Conservation (phyloP, 2,329 filamentous ascomycete genomes). For the Penicillium palitans region DNA sequence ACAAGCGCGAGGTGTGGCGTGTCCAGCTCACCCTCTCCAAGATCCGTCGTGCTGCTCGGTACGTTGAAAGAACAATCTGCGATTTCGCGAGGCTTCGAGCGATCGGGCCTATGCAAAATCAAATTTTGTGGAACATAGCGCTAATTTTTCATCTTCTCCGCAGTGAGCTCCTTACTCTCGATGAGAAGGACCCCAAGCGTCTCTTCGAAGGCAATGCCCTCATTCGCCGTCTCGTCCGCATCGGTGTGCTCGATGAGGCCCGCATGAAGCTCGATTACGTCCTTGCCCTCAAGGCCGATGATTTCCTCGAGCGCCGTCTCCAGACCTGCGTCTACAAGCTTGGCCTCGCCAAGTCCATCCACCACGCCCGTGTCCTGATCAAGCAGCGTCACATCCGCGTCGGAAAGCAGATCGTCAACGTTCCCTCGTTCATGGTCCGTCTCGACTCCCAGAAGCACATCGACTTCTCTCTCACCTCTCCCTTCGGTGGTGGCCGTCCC, state of each 20-base stretch:
- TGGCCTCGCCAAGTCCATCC: constrained; percentile 99
- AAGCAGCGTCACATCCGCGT: constrained; percentile 99
- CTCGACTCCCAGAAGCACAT: constrained; percentile 99
- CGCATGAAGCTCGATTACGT: constrained; percentile 99
- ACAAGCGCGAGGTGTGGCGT: constrained; percentile 99
- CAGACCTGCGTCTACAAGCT: constrained; percentile 99
- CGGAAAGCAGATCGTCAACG: constrained; percentile 99
- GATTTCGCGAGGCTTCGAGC: not conserved
- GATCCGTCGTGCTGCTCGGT: constrained; percentile 99
- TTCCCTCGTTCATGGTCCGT: constrained; percentile 98
- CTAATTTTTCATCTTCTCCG: constrained; percentile 8
- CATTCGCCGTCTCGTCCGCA: constrained; percentile 99
- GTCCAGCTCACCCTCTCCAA: constrained; percentile 99
- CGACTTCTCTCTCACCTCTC: constrained; percentile 96
- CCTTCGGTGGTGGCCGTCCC: constrained; percentile 94
- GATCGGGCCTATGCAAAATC: not conserved
- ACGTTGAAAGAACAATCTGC: constrained; percentile 43
- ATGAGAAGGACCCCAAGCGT: constrained; percentile 99
- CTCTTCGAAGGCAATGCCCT: constrained; percentile 99
- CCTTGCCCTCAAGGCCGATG: constrained; percentile 96
- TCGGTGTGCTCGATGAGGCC: constrained; percentile 99
- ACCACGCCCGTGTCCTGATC: constrained; percentile 99
- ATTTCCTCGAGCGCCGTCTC: constrained; percentile 99
- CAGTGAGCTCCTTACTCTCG: constrained; percentile 99
- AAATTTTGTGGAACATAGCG: not conserved